Evolutionary conservation across 208 protist species (phyloP).

Genomic region (Leishmania major): DNA sequence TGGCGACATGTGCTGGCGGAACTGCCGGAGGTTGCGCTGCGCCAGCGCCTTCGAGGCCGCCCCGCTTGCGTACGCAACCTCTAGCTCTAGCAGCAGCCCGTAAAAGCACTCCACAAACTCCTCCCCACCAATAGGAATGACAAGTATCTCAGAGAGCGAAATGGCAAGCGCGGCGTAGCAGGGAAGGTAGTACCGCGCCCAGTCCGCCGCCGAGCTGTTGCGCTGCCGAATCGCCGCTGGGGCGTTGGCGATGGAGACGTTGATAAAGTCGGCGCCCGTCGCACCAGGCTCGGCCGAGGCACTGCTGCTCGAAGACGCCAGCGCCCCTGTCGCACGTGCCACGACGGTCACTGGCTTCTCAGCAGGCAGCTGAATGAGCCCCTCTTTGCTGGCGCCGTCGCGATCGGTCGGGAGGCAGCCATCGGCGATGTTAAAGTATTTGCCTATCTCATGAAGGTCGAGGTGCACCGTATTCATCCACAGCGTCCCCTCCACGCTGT

Average conservation of each 20-base stretch:
- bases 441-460: slow-evolving; percentile 33
- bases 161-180: slow-evolving; percentile 55
- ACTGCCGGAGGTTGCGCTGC: slow-evolving; percentile 51
- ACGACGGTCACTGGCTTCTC: neutral
- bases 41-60: slow-evolving; percentile 51
- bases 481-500: slow-evolving; percentile 58
- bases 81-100: slow-evolving; percentile 68
- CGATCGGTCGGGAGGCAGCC: slow-evolving; percentile 23
- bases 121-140: slow-evolving; percentile 40
- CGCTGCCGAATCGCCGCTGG: slow-evolving; percentile 32
- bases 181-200: slow-evolving; percentile 45
- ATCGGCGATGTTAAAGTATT: slow-evolving; percentile 31
- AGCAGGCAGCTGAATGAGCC: slow-evolving; percentile 26
- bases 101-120: slow-evolving; percentile 74
- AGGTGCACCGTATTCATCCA: slow-evolving; percentile 82
- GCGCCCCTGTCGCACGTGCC: neutral
- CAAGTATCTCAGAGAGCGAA: slow-evolving; percentile 68
- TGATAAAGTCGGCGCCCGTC: neutral
- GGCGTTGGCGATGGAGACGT: slow-evolving; percentile 31
- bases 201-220: slow-evolving; percentile 26
- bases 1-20: slow-evolving; percentile 50
- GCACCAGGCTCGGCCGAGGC: neutral
- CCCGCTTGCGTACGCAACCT: slow-evolving; percentile 53
- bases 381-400: slow-evolving; percentile 6
- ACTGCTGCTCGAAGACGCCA: neutral